Percentiles rank a stretch among this genome's conserved stretches.
These are phyloP conservation scores for Ajuga chamaepitys DNA, from an alignment of 257 asterid species.

Conservation along the genomic window DNA sequence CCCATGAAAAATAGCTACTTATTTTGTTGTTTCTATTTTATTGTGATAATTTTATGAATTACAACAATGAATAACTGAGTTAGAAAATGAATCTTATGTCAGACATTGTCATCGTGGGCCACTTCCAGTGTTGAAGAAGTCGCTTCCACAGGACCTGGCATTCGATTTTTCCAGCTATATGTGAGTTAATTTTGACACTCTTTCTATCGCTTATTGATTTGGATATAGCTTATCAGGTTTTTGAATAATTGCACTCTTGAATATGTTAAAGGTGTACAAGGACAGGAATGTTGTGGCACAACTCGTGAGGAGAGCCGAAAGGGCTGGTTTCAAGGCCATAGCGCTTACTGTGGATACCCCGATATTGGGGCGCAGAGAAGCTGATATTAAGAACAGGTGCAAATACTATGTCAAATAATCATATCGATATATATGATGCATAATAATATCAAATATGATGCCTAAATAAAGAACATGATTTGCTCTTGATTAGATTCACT, in stretches of 20 bases:
- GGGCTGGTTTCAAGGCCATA: constrained; percentile 93
- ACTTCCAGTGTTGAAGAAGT: constrained; percentile 75
- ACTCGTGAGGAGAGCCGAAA: constrained; percentile 88
- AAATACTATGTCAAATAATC: neutral
- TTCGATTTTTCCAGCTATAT: constrained; percentile 46
- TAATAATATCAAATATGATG: neutral
- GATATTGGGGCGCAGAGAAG: constrained; percentile 78
- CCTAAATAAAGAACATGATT: constrained; percentile 12
- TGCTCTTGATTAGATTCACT: constrained; percentile 30
- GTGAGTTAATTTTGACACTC: constrained; percentile 20
- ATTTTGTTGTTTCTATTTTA: no score
- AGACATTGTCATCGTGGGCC: constrained; percentile 74
- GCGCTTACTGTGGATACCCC: constrained; percentile 96
- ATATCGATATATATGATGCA: neutral
- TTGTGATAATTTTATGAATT: no score
- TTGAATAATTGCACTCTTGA: neutral
- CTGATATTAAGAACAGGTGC: constrained; percentile 88
- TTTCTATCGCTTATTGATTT: no score
- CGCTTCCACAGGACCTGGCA: constrained; percentile 68
- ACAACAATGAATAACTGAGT: no score
- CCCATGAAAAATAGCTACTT: no score
- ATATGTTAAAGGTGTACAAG: constrained; percentile 62
- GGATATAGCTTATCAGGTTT: no score
- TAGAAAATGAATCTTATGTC: constrained; percentile 18
- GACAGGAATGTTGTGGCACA: constrained; percentile 87